Evolutionary conservation across 768 basidiomycete species (phyloP).

Genomic region (Leccinum rimulosum): DNA sequence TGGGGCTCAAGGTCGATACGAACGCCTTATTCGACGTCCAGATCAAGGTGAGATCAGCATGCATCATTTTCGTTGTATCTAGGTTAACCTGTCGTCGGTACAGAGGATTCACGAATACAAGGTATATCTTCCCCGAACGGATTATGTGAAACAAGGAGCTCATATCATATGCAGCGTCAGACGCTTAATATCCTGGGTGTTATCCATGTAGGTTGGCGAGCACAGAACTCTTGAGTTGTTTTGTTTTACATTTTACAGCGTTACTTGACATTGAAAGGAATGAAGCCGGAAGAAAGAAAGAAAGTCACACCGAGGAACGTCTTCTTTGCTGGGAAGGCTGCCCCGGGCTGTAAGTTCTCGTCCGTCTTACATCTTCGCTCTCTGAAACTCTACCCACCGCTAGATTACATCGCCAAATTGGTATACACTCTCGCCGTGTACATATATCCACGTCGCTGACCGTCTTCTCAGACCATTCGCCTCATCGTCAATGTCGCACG

Average conservation of each 20-base stretch:
- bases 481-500: conserved; percentile 90
- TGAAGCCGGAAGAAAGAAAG: conserved; percentile 76
- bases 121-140: conserved; percentile 33
- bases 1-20: conserved; percentile 72
- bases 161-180: conserved; percentile 60
- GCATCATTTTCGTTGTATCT: neutral
- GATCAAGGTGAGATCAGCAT: conserved; percentile 55
- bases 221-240: neutral
- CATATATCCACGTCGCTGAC: neutral
- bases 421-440: conserved; percentile 34
- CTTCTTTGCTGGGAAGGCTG: conserved; percentile 98
- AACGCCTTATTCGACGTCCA: conserved; percentile 89
- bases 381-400: conserved; percentile 3
- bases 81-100: neutral
- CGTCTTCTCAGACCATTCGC: conserved; percentile 66
- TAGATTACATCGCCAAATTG: conserved; percentile 90
- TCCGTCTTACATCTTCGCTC: neutral
- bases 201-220: conserved; percentile 58
- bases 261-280: conserved; percentile 76
- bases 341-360: conserved; percentile 72
- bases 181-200: conserved; percentile 91
- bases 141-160: neutral
- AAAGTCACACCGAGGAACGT: conserved; percentile 82
- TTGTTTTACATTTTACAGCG: conserved; percentile 43
- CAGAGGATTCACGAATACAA: conserved; percentile 93